A percentile compares a stretch with the other conserved stretches of the same genome.
phyloP scores from a whole-genome alignment of 2,329 filamentous ascomycete genomes.

The Aspergillus persii region DNA sequence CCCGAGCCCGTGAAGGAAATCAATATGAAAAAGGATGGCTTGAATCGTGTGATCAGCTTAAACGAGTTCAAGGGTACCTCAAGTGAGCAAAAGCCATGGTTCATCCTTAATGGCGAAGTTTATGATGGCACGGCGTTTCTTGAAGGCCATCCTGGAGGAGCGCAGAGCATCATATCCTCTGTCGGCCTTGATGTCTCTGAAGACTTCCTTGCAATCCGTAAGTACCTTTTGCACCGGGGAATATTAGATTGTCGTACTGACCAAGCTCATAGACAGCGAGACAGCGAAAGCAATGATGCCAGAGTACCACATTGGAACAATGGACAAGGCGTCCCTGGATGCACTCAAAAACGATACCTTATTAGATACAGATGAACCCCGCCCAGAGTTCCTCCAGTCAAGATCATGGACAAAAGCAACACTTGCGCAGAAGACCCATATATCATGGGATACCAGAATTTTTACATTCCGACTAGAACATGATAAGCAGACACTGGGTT shows the following conservation, averaged over 20 bases:
- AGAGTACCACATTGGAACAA: conserved; percentile 76
- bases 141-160: conserved; percentile 80
- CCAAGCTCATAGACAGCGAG: conserved; percentile 69
- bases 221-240: conserved; percentile 40
- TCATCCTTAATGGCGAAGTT: conserved; percentile 82
- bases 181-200: conserved; percentile 82
- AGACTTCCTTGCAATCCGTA: conserved; percentile 89
- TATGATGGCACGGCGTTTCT: conserved; percentile 83
- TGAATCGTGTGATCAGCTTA: conserved; percentile 63
- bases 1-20: conserved; percentile 63
- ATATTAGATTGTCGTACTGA: conserved; percentile 23
- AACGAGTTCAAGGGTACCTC: conserved; percentile 71
- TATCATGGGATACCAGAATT: conserved; percentile 76
- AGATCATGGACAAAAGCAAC: conserved; percentile 71
- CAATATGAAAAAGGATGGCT: conserved; percentile 69
- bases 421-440: conserved; percentile 63
- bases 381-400: conserved; percentile 67
- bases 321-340: conserved; percentile 60
- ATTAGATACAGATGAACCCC: conserved; percentile 44
- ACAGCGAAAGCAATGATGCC: conserved; percentile 90
- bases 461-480: conserved; percentile 80
- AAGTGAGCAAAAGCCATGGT: conserved; percentile 70
- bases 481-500: conserved; percentile 65
- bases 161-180: conserved; percentile 76
- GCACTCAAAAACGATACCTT: conserved; percentile 51